Percentiles rank a stretch among this genome's conserved stretches.
These are phyloP conservation scores for Cyanodermella asteris DNA, from an alignment of 2,329 filamentous ascomycete species.

Conservation along the genomic window DNA sequence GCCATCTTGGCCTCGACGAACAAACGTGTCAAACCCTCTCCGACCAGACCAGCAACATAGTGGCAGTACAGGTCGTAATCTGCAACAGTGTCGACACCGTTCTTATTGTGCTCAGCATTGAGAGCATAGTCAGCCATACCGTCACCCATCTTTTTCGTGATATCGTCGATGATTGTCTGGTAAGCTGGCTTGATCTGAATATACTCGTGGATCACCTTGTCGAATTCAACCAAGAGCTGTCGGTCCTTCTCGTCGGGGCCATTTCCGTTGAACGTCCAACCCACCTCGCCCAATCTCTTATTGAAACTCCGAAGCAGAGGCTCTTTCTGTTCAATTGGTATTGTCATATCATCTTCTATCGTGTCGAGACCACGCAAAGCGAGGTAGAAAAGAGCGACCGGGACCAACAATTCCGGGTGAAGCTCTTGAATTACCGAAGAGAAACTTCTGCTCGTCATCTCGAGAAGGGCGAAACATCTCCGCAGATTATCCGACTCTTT, in stretches of 20 bases:
- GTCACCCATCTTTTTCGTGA: constrained; percentile 85
- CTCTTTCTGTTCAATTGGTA: constrained; percentile 61
- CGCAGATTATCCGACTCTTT: constrained; percentile 55
- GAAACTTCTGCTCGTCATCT: constrained; percentile 83
- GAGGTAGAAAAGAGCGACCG: constrained; percentile 81
- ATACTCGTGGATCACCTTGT: constrained; percentile 67
- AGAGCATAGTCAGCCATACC: constrained; percentile 93
- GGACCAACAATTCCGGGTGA: constrained; percentile 78
- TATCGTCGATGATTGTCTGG: constrained; percentile 71
- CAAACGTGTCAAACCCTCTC: constrained; percentile 72
- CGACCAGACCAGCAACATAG: constrained; percentile 96
- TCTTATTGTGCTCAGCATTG: constrained; percentile 58
- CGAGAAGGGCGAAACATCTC: constrained; percentile 69
- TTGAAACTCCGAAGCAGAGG: constrained; percentile 69
- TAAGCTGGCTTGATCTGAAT: constrained; percentile 74
- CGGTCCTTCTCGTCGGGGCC: constrained; percentile 85
- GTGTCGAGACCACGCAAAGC: constrained; percentile 82
- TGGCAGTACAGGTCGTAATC: constrained; percentile 97
- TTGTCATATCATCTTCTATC: constrained; percentile 97
- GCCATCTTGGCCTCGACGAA: constrained; percentile 76
- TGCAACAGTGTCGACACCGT: constrained; percentile 59
- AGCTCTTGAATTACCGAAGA: constrained; percentile 84
- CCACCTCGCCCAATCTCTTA: constrained; percentile 54
- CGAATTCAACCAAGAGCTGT: constrained; percentile 78
- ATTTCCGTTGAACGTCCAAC: constrained; percentile 76